A percentile compares a stretch with the other conserved stretches of the same genome.
These are phyloP conservation scores for Talaromyces funiculosus DNA, from an alignment of 2,329 filamentous ascomycete species.

Conservation along the genomic window DNA sequence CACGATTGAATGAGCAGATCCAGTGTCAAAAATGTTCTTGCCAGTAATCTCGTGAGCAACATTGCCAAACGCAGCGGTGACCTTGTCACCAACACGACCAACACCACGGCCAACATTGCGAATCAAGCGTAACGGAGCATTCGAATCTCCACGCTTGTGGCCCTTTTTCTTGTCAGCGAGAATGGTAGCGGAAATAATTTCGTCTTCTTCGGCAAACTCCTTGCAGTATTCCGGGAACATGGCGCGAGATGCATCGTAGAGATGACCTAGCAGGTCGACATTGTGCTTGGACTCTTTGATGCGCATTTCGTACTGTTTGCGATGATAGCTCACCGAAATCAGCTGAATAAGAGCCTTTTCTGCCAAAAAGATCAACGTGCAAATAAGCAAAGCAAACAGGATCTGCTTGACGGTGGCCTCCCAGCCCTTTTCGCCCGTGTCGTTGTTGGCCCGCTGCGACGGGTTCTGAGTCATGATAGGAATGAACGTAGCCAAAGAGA, in stretches of 20 bases:
- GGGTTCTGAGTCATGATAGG: slow-evolving; percentile 46
- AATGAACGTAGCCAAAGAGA: slow-evolving; percentile 56
- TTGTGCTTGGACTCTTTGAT: slow-evolving; percentile 91
- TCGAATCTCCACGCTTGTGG: slow-evolving; percentile 54
- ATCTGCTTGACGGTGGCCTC: slow-evolving; percentile 52
- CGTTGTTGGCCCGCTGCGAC: slow-evolving; percentile 24
- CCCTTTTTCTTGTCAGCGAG: slow-evolving; percentile 55
- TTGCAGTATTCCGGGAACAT: slow-evolving; percentile 89
- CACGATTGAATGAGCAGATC: slow-evolving; percentile 82
- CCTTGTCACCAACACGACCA: slow-evolving; percentile 81
- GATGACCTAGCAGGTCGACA: slow-evolving; percentile 70
- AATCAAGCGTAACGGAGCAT: slow-evolving; percentile 73
- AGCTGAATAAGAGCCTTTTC: slow-evolving; percentile 59
- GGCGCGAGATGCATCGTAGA: slow-evolving; percentile 83
- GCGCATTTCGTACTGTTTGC: slow-evolving; percentile 59
- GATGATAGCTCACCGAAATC: slow-evolving; percentile 63
- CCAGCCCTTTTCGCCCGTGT: slow-evolving; percentile 43
- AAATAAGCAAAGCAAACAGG: slow-evolving; percentile 54
- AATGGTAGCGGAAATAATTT: slow-evolving; percentile 80
- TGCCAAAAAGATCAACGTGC: slow-evolving; percentile 51
- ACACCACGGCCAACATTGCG: slow-evolving; percentile 61
- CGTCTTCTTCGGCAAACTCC: slow-evolving; percentile 88
- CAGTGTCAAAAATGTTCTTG: slow-evolving; percentile 90
- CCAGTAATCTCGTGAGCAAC: slow-evolving; percentile 92
- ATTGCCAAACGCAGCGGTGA: slow-evolving; percentile 88